phyloP scores from a whole-genome alignment of 805 yeast genomes.

The Candida boidinii region DNA sequence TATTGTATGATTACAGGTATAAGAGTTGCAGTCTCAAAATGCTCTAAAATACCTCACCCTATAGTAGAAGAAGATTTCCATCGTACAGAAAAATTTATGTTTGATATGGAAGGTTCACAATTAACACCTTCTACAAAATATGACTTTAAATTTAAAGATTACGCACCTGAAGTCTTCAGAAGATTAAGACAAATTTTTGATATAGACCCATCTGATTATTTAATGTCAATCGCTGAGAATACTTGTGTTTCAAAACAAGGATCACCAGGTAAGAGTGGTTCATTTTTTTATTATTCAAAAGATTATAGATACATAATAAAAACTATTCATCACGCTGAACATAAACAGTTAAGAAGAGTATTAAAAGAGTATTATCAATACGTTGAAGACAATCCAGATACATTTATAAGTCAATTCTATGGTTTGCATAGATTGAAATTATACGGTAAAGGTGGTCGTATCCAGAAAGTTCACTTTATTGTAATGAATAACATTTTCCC shows the following conservation, averaged over 20 bases:
- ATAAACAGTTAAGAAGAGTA: conserved; percentile 66
- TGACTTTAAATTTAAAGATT: conserved; percentile 95
- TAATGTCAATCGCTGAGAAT: conserved; percentile 86
- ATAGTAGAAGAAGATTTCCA: conserved; percentile 64
- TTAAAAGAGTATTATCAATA: conserved; percentile 73
- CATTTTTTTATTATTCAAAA: conserved; percentile 89
- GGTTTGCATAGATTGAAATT: conserved; percentile 91
- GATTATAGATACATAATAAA: conserved; percentile 93
- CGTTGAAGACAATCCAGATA: conserved; percentile 76
- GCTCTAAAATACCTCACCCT: conserved; percentile 77
- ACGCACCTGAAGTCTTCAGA: conserved; percentile 89
- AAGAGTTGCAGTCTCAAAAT: conserved; percentile 86
- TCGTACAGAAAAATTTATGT: conserved; percentile 70
- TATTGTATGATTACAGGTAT: conserved; percentile 97
- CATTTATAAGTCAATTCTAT: conserved; percentile 89
- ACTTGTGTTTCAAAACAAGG: conserved; percentile 86
- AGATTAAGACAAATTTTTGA: conserved; percentile 75
- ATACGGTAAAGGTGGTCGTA: conserved; percentile 47
- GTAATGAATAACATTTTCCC: conserved; percentile 98
- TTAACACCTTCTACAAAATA: conserved; percentile 89
- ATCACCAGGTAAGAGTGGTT: conserved; percentile 96
- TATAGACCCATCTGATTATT: conserved; percentile 91
- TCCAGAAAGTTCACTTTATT: conserved; percentile 77
- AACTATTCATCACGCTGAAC: conserved; percentile 91
- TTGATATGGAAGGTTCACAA: conserved; percentile 81